Percentiles rank a stretch among this genome's conserved stretches.
phyloP scores from a whole-genome alignment of 2,329 filamentous ascomycete genomes.

The Aspergillus pseudoterreus region DNA sequence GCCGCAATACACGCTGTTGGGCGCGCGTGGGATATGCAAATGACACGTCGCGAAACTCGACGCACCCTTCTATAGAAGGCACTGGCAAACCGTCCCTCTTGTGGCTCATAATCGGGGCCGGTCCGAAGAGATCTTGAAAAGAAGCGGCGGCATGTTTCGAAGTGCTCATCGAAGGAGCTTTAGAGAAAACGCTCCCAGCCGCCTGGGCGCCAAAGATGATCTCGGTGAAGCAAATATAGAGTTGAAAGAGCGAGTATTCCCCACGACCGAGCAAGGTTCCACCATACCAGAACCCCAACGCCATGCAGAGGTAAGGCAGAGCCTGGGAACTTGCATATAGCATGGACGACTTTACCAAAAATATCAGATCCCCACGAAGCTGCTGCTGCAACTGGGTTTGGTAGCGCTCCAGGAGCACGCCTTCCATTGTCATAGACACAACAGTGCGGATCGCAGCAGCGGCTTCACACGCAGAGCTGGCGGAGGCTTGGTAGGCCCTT shows the following conservation, averaged over 20 bases:
- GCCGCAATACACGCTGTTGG: slow-evolving; percentile 14
- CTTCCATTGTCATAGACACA: slow-evolving; percentile 48
- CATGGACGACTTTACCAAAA: slow-evolving; percentile 21
- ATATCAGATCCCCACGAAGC: slow-evolving; percentile 18
- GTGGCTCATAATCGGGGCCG: slow-evolving; percentile 44
- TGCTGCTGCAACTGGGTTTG: slow-evolving; percentile 28
- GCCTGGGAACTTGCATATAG: slow-evolving; percentile 31
- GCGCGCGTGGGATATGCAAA: slow-evolving; percentile 27
- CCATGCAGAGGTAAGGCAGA: slow-evolving; percentile 23
- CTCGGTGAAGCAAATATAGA: slow-evolving; percentile 46
- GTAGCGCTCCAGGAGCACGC: slow-evolving; percentile 34
- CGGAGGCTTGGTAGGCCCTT: slow-evolving; percentile 45
- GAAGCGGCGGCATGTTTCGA: slow-evolving; percentile 38
- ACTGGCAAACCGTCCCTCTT: slow-evolving; percentile 55
- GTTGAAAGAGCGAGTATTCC: slow-evolving; percentile 39
- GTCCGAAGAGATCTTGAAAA: slow-evolving; percentile 41
- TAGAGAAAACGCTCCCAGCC: slow-evolving; percentile 26
- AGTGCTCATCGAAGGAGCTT: slow-evolving; percentile 27
- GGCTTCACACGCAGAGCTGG: slow-evolving; percentile 49
- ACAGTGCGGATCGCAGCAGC: slow-evolving; percentile 50
- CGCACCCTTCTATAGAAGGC: slow-evolving; percentile 45
- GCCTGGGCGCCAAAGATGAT: slow-evolving; percentile 36
- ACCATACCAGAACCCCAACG: slow-evolving; percentile 63
- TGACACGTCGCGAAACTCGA: slow-evolving; percentile 43
- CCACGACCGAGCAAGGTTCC: slow-evolving; percentile 53